A percentile compares a stretch with the other conserved stretches of the same genome.
These are phyloP conservation scores for Fusarium citri DNA, from an alignment of 2,329 filamentous ascomycete genomes.

Conservation along the genomic window DNA sequence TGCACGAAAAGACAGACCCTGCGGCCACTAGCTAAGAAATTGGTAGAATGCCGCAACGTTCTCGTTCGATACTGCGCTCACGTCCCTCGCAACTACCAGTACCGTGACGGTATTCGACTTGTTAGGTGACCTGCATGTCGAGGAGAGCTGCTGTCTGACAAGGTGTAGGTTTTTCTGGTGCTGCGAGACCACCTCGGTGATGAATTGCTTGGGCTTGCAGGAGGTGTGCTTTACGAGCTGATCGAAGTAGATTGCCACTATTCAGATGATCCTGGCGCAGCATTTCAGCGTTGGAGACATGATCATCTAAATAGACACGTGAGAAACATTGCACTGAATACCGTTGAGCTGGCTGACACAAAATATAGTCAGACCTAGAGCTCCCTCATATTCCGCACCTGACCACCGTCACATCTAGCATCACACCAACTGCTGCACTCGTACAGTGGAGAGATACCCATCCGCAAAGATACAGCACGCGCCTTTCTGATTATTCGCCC, in stretches of 20 bases:
- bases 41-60: constrained; percentile 58
- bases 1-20: not conserved
- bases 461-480: constrained; percentile 53
- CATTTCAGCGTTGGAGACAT: constrained; percentile 60
- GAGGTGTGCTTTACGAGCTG: constrained; percentile 60
- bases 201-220: constrained; percentile 57
- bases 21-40: constrained; percentile 1
- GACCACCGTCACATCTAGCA: constrained; percentile 57
- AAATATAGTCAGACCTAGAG: constrained; percentile 54
- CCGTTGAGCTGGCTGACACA: not conserved
- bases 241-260: constrained; percentile 59
- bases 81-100: constrained; percentile 60
- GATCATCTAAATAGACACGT: constrained; percentile 59
- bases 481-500: constrained; percentile 54
- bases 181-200: constrained; percentile 59
- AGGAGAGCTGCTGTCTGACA: not conserved
- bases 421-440: constrained; percentile 55
- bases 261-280: constrained; percentile 58
- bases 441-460: constrained; percentile 53
- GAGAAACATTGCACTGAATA: constrained; percentile 15
- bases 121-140: constrained; percentile 40
- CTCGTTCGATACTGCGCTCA: constrained; percentile 58
- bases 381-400: constrained; percentile 61
- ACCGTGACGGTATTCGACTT: constrained; percentile 58
- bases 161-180: constrained; percentile 54